phyloP scores from a whole-genome alignment of 805 yeast species.

The Saccharomycopsis fodiens region DNA sequence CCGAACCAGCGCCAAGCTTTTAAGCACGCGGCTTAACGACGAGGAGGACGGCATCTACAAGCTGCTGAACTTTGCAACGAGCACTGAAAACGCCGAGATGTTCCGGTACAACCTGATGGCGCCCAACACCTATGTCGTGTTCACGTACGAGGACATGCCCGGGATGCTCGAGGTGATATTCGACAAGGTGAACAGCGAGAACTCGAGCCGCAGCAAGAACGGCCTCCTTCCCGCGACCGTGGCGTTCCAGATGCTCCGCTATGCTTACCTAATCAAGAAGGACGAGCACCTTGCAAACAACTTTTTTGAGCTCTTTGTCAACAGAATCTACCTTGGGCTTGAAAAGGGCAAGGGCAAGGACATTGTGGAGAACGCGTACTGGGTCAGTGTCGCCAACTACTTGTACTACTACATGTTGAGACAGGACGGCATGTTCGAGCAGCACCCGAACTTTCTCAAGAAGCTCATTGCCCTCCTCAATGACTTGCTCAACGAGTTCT shows the following conservation, averaged over 20 bases:
- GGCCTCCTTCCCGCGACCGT: conserved; percentile 61
- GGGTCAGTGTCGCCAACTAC: conserved; percentile 78
- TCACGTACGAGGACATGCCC: conserved; percentile 60
- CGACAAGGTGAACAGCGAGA: conserved; percentile 40
- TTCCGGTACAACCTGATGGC: conserved; percentile 6
- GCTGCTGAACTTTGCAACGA: not conserved
- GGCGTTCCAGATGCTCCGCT: conserved; percentile 62
- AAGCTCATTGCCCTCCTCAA: conserved; percentile 49
- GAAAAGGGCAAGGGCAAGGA: conserved; percentile 30
- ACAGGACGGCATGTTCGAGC: conserved; percentile 41
- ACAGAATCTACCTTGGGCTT: conserved; percentile 16
- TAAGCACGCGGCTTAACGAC: not conserved
- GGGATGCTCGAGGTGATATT: conserved; percentile 61
- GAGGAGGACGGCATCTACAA: conserved; percentile 6
- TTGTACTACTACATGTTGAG: conserved; percentile 69
- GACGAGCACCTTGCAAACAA: conserved; percentile 50
- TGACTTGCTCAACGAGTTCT: conserved; percentile 55
- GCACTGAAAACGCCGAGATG: conserved; percentile 3
- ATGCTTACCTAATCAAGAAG: conserved; percentile 51
- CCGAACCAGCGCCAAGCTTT: not conserved
- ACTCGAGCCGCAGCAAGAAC: conserved; percentile 37
- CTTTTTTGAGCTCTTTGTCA: conserved; percentile 39
- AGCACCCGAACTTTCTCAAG: conserved; percentile 53
- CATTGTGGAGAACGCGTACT: conserved; percentile 68
- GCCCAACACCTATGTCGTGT: conserved; percentile 49